Evolutionary conservation across 2,329 filamentous ascomycete species (phyloP), one percentile per base, ranked within the genome.

Genomic region (Fusarium sp.): DNA sequence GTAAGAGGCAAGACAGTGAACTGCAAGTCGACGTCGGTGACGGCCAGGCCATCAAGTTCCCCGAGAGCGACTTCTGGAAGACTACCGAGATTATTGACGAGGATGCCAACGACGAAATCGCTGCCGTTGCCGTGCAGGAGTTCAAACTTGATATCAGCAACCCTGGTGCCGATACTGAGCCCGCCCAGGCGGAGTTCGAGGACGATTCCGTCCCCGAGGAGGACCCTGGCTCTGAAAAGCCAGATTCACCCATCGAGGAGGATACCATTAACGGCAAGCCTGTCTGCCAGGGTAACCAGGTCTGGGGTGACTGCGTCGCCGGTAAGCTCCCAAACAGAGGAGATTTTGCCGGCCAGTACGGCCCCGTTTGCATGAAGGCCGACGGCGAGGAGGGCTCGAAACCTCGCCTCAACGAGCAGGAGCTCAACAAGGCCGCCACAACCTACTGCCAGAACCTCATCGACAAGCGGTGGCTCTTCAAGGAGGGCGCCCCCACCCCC

Each of bases 101-200:
- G 51, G 0, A 44, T 17, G 21, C 51, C 15, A 54, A 54, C 51
- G 51, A 54, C 21, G 51, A 44, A 3, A 44, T 26, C 31, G 4
- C 51, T 54, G 51, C 51, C 21, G 51, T 54, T 54, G 51, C 51
- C 21, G 39, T 54, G 21, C 51, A 54, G 28, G 51, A 54, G 51
- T 54, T 54, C 51, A 54, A 54, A 44, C 51, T 54, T 44, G 51
- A 54, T 44, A 44, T 28, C 51, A 44, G 51, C 39, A 54, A 38
- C 39, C 51, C 11, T 44, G 51, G 21, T n/a, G 39, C 11, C 19
- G 51, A 44, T 13, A 5, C 21, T 54, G 51, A 54, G 51, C 51
- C 51, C 17, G 17, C 51, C 21, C 51, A 54, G 51, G 7, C 51
- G 17, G 40, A 44, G 21, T 36, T 44, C 39, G 51, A 52, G 7